phyloP scores from a whole-genome alignment of 306 rosid genomes.

The Cicer bijugum region DNA sequence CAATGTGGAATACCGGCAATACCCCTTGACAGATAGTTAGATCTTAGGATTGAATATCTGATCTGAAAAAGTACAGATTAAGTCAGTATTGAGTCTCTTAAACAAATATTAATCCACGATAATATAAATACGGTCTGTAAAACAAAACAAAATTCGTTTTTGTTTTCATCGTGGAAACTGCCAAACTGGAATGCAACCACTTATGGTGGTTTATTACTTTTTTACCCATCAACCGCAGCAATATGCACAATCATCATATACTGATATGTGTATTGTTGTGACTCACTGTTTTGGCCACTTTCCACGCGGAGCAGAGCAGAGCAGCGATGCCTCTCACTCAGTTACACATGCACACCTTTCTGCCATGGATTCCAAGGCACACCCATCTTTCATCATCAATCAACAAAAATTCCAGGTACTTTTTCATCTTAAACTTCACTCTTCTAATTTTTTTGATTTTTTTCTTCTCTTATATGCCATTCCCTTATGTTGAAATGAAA shows the following conservation, averaged over 20 bases:
- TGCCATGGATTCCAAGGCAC: slow-evolving; percentile 32
- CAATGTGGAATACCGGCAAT: neutral
- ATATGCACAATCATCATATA: too few species aligned
- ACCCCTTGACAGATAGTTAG: too few species aligned
- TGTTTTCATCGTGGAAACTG: too few species aligned
- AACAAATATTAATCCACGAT: too few species aligned
- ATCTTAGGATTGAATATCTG: too few species aligned
- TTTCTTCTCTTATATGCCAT: neutral
- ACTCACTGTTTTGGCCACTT: neutral
- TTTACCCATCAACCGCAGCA: too few species aligned
- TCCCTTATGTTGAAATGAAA: neutral
- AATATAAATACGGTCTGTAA: too few species aligned
- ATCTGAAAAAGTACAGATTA: too few species aligned
- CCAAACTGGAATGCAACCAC: too few species aligned
- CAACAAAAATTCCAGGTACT: slow-evolving; percentile 28
- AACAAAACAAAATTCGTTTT: too few species aligned
- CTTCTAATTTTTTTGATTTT: neutral
- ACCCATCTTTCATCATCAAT: neutral
- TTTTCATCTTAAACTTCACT: neutral
- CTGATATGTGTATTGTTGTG: neutral
- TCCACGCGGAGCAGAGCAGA: neutral
- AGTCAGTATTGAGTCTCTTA: too few species aligned
- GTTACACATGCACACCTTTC: slow-evolving; percentile 15
- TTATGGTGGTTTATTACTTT: too few species aligned
- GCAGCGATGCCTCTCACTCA: slow-evolving; percentile 33